These are phyloP conservation scores for Piper betle DNA, from an alignment of 164 flowering plant species.

Conservation along the genomic window DNA sequence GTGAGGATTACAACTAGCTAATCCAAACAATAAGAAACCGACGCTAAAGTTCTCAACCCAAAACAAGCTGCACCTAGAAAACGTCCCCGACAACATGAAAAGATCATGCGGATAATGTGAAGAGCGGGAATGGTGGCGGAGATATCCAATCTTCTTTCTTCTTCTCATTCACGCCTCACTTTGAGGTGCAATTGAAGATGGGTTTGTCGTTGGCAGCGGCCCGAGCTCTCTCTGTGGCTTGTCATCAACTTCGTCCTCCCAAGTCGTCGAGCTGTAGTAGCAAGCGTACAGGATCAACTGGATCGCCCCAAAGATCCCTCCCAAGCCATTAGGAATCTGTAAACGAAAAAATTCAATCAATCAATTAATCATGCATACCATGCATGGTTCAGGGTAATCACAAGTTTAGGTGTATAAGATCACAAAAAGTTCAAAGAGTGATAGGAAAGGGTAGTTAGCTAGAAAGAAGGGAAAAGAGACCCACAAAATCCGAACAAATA, in stretches of 20 bases:
- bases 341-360: not conserved
- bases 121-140: not conserved
- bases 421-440: no score
- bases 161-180: not conserved
- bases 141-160: not conserved
- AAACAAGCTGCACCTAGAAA: no score
- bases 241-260: constrained; percentile 1
- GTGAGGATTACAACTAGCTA: no score
- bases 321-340: constrained; percentile 50
- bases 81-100: no score
- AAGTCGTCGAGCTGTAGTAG: constrained; percentile 9
- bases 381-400: no score
- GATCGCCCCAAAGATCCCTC: constrained; percentile 27
- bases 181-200: not conserved
- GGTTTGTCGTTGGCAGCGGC: not conserved
- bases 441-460: not conserved
- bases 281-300: constrained; percentile 29
- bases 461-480: no score
- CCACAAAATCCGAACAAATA: no score
- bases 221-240: not conserved
- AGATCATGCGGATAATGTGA: no score
- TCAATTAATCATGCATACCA: not conserved
- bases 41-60: no score
- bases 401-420: no score
- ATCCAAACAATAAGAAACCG: no score